Base-by-base conservation (phyloP, 345 rosid species). In the Gossypium rotundifolium region DNA sequence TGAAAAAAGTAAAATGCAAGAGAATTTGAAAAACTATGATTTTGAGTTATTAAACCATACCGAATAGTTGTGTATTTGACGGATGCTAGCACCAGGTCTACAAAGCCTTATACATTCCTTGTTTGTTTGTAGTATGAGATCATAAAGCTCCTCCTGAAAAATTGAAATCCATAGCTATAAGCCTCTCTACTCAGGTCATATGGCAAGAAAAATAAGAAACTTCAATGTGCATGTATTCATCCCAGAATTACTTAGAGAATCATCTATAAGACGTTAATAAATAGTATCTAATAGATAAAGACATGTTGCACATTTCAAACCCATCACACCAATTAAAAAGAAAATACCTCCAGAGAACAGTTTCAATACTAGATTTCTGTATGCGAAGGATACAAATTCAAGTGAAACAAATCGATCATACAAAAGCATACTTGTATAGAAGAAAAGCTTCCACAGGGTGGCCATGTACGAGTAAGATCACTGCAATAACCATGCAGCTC, bases 401-500 rank as follows among this genome's bases (percentile, higher is more conserved):
- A n/a, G 14, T 38, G 79, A 44, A 61, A 70, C 12, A 53, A 48
- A 70, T 7, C 3, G 53, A 76, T 40, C 16, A 44, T 27, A 17
- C 7, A 45, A 42, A 38, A 45, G 40, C 84, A 49, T 82, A 93
- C 98, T 81, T 95, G 95, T 77, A 81, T 79, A 66, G 92, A 75
- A 71, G 92, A 86, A 79, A 95, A 95, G 77, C 86, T 81, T 62
- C 99, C 99, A 62, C 85, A 78, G 16, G 94, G 93, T 29, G 97
- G 90, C 98, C 99, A 95, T 71, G 99, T 90, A 42, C 99, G 93
- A 71, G 99, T 91, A 78, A 95, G 92, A 80, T 95, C 98, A 78
- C 99, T 95, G 78, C 82, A 90, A 81, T 95, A 95, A 73, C 97
- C 96, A 85, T 95, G 96, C 77, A 93, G 84, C 86, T 95, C 98